Conservation (phyloP, 2,329 filamentous ascomycete species). For the Clonostachys byssicola region DNA sequence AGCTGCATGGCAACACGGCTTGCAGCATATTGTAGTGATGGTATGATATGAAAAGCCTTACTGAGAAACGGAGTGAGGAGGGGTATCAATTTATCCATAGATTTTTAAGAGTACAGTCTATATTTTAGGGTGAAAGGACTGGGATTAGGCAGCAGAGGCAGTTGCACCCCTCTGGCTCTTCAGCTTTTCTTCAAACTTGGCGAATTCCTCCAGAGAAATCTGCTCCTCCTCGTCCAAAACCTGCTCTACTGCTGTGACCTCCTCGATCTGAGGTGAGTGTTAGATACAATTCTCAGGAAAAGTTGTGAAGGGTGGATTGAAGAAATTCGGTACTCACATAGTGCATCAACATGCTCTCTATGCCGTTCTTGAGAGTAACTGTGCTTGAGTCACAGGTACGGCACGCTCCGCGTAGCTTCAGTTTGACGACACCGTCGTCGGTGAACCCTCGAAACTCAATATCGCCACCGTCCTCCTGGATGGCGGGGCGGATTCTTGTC, state of each 20-base stretch:
- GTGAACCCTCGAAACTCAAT: constrained; percentile 93
- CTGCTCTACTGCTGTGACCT: constrained; percentile 89
- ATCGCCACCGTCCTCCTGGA: constrained; percentile 96
- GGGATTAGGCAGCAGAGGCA: neutral
- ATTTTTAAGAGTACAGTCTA: too few species aligned
- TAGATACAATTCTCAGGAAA: constrained; percentile 16
- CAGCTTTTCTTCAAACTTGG: constrained; percentile 86
- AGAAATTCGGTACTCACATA: constrained; percentile 57
- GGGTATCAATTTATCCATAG: too few species aligned
- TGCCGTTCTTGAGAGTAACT: constrained; percentile 94
- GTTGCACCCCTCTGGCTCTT: constrained; percentile 43
- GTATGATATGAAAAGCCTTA: too few species aligned
- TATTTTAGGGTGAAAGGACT: too few species aligned
- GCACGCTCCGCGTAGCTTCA: constrained; percentile 90
- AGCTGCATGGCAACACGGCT: too few species aligned
- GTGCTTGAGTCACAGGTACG: constrained; percentile 96
- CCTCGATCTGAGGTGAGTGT: constrained; percentile 70
- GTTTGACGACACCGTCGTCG: constrained; percentile 68
- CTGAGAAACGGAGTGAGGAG: too few species aligned
- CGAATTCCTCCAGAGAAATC: constrained; percentile 81
- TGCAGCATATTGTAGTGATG: too few species aligned
- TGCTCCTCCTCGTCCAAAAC: constrained; percentile 91
- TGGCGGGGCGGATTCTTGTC: constrained; percentile 89
- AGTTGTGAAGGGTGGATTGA: neutral
- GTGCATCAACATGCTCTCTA: constrained; percentile 98